Evolutionary conservation across 2,329 filamentous ascomycete species (phyloP).

Genomic region (Podosphaera fusca): DNA sequence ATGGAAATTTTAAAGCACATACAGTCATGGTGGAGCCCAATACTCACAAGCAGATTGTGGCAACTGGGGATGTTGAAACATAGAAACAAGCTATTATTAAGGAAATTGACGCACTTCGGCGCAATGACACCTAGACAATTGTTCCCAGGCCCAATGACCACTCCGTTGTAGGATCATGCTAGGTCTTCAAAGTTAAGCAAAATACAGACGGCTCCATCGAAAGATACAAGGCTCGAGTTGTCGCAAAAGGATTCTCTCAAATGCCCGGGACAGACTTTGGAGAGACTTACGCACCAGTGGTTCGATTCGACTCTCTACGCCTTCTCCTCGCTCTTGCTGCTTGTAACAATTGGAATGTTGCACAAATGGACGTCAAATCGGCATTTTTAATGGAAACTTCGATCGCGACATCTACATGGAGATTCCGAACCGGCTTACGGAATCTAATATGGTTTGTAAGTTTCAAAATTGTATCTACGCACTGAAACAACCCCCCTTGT

Average conservation of each 20-base stretch:
- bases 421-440: not conserved
- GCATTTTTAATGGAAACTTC: not conserved
- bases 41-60: not conserved
- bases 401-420: not conserved
- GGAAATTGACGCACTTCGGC: not conserved
- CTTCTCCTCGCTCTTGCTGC: not conserved
- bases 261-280: not conserved
- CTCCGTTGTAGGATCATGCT: not conserved
- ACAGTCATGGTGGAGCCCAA: not conserved
- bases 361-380: not conserved
- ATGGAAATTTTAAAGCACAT: not conserved
- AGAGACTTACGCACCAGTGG: not conserved
- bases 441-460: not conserved
- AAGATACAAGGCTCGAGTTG: constrained; percentile 1
- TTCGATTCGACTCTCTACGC: not conserved
- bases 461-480: not conserved
- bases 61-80: not conserved
- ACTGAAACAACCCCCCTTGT: not conserved
- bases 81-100: not conserved
- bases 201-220: not conserved
- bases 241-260: constrained; percentile 1
- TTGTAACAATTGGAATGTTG: not conserved
- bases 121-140: not conserved
- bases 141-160: not conserved
- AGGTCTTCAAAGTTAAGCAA: not conserved